Evolutionary conservation across 257 asterid species (phyloP), one percentile per base, ranked within the genome.

Genomic region (Solanum virginianum): DNA sequence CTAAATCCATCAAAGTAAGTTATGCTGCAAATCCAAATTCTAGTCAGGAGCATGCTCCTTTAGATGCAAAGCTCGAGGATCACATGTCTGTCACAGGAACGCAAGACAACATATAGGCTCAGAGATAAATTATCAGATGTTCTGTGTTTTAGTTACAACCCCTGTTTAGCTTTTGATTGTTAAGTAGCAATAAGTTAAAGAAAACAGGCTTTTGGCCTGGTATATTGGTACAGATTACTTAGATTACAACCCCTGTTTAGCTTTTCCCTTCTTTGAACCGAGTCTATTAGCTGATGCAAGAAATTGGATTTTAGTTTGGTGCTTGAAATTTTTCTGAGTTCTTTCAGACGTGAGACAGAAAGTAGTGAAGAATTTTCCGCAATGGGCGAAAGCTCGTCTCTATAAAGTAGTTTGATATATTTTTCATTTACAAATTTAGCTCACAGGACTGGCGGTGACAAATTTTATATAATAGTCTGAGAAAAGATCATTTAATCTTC

Each of bases 1-100:
- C 77, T 94, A 91, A 85, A 87, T 83, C 84, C 83, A 79, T 26
- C 16, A 26, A 49, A 29, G 22, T 53, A 29, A 79, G 49, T 53
- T 77, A 79, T 53, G 66, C 29, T 53, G 83, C 83, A 53, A 29
- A 53, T 53, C 81, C 87, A 14, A 72, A 20, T 80, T 66, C 79
- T 39, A 86, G 69, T 17, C 55, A 47, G 82, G 15, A 45, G 45
- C 82, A 71, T 83, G 36, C 80, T 84, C 47, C 62, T 45, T 81
- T 8, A 29, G 57, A 22, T 45, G 57, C 80, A 45, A 45, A 72
- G 32, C 39, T 72, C 53, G 18, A 43, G 65, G 47, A 36, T 45
- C 4, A 36, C 24, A 72, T 18, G 29, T n/a, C 54, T 18, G 80
- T 70, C 29, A 17, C 20, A 39, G 49, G 80, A 70, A 39, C 17